Evolutionary conservation across 345 rosid genomes (phyloP), one percentile per base, ranked within the genome.

Genomic region (Salix brachista): DNA sequence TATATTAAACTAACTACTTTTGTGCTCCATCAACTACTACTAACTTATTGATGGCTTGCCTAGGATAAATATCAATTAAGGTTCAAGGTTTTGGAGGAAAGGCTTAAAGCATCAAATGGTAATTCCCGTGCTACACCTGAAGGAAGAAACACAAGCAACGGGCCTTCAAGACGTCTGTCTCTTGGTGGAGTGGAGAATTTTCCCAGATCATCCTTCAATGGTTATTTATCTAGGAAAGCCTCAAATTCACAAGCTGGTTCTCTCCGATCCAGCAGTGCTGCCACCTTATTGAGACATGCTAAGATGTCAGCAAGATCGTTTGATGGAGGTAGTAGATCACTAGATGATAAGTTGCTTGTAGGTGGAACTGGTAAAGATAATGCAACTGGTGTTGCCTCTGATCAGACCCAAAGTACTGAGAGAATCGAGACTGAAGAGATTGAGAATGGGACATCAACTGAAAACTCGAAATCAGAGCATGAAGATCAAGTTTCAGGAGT

Each of bases 401-500:
- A 70, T 65, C 77, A 52, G 72, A 68, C 62, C 23, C 76, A 73
- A 42, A 58, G 61, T n/a, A 76, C 69, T 46, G 80, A 52, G 61
- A 36, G 76, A 46, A 48, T 32, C 32, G 39, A 54, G 61, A 37
- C 32, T 10, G 77, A 67, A 58, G 80, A 72, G 65, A 73, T 41
- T 72, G 46, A 71, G 30, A 77, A 85, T 62, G 80, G 69, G 75
- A 70, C 44, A 25, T 60, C 71, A 9, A 28, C 41, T 36, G 87
- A 79, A 65, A 80, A 80, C n/a, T 58, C 71, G 1, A 71, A 80
- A 68, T 28, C 78, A 25, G 83, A 81, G 61, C 73, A 58, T 9
- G 91, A 89, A 64, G 97, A 90, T 75, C 83, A 83, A 48, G 97
- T 95, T 73, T 85, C 99, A 4, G 94, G 90, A 71, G 83, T 89